Evolutionary conservation across 164 flowering plant genomes (phyloP).

Genomic region (Nymphaea colorata): DNA sequence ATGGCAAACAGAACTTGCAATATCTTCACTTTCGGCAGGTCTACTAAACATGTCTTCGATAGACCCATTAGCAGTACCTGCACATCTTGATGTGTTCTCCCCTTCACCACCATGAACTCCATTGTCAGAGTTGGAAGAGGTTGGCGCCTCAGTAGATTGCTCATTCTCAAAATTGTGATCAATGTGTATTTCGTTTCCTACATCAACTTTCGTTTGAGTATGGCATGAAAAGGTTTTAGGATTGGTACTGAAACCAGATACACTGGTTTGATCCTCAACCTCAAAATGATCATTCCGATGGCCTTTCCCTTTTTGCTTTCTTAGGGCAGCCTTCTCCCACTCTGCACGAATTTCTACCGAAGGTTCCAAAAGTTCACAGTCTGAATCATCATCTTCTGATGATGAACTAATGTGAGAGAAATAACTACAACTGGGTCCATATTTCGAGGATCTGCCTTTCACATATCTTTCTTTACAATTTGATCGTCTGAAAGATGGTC

Average conservation of each 20-base stretch:
- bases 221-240: conserved; percentile 1
- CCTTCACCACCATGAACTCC: conserved; percentile 6
- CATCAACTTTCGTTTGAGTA: conserved; percentile 10
- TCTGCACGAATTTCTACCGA: conserved; percentile 40
- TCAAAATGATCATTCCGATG: conserved; percentile 9
- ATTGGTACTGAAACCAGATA: conserved; percentile 21
- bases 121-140: conserved; percentile 15
- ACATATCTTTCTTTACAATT: conserved; percentile 26
- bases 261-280: conserved; percentile 17
- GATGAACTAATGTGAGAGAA: conserved; percentile 32
- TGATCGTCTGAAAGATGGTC: conserved; percentile 24
- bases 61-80: conserved; percentile 5
- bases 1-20: background rate
- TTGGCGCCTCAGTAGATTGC: conserved; percentile 9
- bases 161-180: conserved; percentile 1
- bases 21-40: background rate
- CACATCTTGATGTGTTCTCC: conserved; percentile 7
- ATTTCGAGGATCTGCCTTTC: conserved; percentile 19
- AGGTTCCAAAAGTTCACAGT: conserved; percentile 64
- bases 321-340: conserved; percentile 61
- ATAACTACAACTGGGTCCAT: conserved; percentile 26
- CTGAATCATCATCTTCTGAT: conserved; percentile 43
- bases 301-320: conserved; percentile 19
- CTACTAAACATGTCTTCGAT: conserved; percentile 4
- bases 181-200: conserved; percentile 3